These are phyloP conservation scores for Saussurea involucrata DNA, from an alignment of 129 eudicot species.

Conservation along the genomic window DNA sequence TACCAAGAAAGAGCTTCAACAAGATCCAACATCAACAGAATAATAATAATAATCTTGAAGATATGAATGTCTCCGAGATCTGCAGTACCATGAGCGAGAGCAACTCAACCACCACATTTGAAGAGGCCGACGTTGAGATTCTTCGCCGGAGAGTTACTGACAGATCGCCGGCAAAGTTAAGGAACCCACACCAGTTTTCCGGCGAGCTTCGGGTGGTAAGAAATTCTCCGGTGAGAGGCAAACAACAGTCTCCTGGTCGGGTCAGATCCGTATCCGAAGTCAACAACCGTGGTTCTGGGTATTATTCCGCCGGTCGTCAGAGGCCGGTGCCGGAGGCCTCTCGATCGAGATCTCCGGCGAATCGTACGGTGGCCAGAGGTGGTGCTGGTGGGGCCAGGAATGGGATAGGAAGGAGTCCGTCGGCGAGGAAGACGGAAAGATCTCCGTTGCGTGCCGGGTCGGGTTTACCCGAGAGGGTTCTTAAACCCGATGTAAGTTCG, in stretches of 20 bases:
- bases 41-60: constrained; percentile 5
- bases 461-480: constrained; percentile 4
- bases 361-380: constrained; percentile 22
- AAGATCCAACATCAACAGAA: constrained; percentile 20
- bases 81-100: constrained; percentile 49
- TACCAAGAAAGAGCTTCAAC: constrained; percentile 11
- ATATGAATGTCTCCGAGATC: constrained; percentile 39
- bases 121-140: constrained; percentile 34
- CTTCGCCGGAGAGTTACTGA: constrained; percentile 32
- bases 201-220: constrained; percentile 38
- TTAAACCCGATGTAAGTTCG: constrained; percentile 10
- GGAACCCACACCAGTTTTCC: constrained; percentile 31
- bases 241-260: constrained; percentile 55
- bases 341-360: constrained; percentile 71
- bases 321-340: constrained; percentile 21
- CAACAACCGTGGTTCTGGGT: constrained; percentile 28
- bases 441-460: constrained; percentile 55
- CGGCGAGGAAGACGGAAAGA: constrained; percentile 48
- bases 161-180: constrained; percentile 44
- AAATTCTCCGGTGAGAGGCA: constrained; percentile 55
- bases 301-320: constrained; percentile 26
- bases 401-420: constrained; percentile 51
- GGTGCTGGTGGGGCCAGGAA: constrained; percentile 14
- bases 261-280: constrained; percentile 29
- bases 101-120: constrained; percentile 31